Base-by-base conservation (phyloP, 768 basidiomycete species). In the Suillus weaverae region DNA sequence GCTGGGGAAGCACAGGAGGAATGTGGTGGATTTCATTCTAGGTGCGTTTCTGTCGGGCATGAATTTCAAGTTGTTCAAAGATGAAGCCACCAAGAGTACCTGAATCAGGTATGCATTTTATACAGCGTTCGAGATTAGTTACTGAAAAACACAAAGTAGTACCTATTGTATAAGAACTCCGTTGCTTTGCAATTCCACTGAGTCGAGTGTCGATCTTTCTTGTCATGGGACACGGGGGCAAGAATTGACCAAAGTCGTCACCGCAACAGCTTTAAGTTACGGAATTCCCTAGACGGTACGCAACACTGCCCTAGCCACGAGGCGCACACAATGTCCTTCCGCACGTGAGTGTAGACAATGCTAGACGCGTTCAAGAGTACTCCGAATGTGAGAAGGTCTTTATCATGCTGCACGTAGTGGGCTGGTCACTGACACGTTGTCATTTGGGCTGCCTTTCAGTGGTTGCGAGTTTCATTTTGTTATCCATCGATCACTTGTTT, bases 1-100 rank as follows among this genome's bases (percentile, higher is more conserved):
- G 66, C 18, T 67, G 63, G 60, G 56, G 43, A 64, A 39, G 53
- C 50, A 67, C 32, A 64, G 60, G 55, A 38, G 26, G 14, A 35
- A 66, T 22, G 30, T 66, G 4, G 33, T 61, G 32, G 22, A 66
- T 7, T 55, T 26, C 2, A 14, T 57, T 26, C 56, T 26, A 22
- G 16, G 26, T 33, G 16, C 6, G 9, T 9, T 39, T 57, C 35
- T 16, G 22, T 36, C 2, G 36, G 2, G 4, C 4, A 26, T 56
- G 55, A 20, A 38, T 18, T 8, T 26, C 36, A 26, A 57, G 36
- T 9, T 57, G 38, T 57, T 57, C 3, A 5, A 39, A 4, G 26
- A 39, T 20, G 56, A 57, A 57, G 38, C 14, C 18, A 39, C 26
- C 6, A 5, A 16, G 38, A 39, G 56, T 30, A 30, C 26, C 26